These are phyloP conservation scores for Salix viminalis DNA, from an alignment of 345 rosid species.

Conservation along the genomic window DNA sequence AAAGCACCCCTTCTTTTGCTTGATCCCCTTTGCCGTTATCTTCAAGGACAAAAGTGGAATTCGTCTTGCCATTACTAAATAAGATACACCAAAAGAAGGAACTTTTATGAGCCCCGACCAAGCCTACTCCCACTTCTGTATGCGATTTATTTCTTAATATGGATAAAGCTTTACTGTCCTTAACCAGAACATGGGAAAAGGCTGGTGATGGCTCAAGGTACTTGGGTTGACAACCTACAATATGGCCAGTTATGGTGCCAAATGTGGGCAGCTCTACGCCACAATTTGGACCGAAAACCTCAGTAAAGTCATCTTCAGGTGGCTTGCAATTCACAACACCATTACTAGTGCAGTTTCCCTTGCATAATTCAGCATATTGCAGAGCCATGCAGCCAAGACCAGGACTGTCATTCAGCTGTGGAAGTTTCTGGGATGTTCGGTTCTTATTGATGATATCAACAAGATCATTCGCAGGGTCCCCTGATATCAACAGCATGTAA, in stretches of 20 bases:
- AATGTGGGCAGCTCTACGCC: constrained; percentile 78
- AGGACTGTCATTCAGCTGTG: constrained; percentile 55
- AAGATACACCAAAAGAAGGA: constrained; percentile 66
- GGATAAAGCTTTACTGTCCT: constrained; percentile 43
- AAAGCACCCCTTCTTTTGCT: constrained; percentile 73
- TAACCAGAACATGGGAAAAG: constrained; percentile 56
- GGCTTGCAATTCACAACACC: constrained; percentile 53
- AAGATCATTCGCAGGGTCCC: constrained; percentile 71
- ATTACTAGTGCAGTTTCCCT: constrained; percentile 59
- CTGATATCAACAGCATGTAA: constrained; percentile 26
- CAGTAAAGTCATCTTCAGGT: constrained; percentile 66
- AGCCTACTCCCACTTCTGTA: constrained; percentile 67
- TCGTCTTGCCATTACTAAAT: constrained; percentile 53
- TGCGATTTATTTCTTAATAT: constrained; percentile 61
- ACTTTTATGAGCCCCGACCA: constrained; percentile 56
- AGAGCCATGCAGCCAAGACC: constrained; percentile 91
- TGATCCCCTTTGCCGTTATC: constrained; percentile 75
- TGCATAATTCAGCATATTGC: constrained; percentile 66
- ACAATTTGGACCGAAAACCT: constrained; percentile 77
- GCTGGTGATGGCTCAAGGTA: constrained; percentile 52
- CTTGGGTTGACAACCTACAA: constrained; percentile 67
- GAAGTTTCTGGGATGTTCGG: constrained; percentile 55
- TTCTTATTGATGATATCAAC: constrained; percentile 70
- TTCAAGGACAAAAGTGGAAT: constrained; percentile 72
- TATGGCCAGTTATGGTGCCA: constrained; percentile 65